Conservation (phyloP, 306 rosid species). For the Castanea crenata region DNA sequence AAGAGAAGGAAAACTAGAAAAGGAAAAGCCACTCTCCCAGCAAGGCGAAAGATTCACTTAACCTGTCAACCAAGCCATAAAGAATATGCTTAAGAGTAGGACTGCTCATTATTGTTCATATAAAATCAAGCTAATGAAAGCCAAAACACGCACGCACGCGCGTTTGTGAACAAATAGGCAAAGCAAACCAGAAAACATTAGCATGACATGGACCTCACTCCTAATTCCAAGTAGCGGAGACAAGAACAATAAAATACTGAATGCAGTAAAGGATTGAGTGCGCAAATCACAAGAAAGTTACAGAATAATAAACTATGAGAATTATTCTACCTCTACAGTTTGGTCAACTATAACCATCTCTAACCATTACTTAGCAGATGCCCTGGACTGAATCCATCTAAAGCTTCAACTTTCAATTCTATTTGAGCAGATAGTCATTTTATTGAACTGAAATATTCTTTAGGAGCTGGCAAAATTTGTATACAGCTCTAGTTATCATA, state of each 20-base stretch:
- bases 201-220: constrained; percentile 28
- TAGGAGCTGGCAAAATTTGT: too few relatives aligned
- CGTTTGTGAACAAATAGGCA: background rate
- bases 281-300: constrained; percentile 15
- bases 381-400: too few relatives aligned
- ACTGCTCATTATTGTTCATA: constrained; percentile 9
- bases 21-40: constrained; percentile 14
- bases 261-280: constrained; percentile 20
- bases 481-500: too few relatives aligned
- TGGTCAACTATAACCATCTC: constrained; percentile 17
- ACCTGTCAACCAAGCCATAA: background rate
- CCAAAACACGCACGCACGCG: background rate
- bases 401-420: too few relatives aligned
- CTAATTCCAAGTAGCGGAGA: constrained; percentile 37
- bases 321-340: background rate
- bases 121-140: background rate
- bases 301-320: background rate
- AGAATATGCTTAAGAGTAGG: background rate
- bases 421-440: too few relatives aligned
- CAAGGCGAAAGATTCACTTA: constrained; percentile 28
- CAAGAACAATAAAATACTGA: constrained; percentile 3
- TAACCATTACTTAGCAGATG: background rate
- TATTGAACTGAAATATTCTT: too few relatives aligned
- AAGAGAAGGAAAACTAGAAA: background rate
- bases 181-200: constrained; percentile 15